phyloP scores from a whole-genome alignment of 768 basidiomycete genomes.

The Tricholoma sp. region DNA sequence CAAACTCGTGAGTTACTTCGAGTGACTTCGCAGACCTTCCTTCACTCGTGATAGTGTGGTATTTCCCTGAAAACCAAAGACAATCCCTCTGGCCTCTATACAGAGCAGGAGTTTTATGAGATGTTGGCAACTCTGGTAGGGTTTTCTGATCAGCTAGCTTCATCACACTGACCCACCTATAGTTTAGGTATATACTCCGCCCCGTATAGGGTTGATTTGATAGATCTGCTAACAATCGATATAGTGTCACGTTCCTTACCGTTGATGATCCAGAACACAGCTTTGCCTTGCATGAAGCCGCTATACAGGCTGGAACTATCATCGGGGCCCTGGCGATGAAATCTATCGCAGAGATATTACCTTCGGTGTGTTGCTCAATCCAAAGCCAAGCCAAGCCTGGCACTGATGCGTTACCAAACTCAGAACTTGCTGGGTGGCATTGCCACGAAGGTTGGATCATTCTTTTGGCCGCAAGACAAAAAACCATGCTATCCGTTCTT shows the following conservation, averaged over 20 bases:
- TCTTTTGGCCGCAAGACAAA: conserved; percentile 10
- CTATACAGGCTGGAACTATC: too few relatives aligned
- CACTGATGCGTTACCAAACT: too few relatives aligned
- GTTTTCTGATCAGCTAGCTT: not conserved
- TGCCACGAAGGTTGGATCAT: not conserved
- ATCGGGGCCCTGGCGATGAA: too few relatives aligned
- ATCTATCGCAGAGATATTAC: too few relatives aligned
- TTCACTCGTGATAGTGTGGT: conserved; percentile 26
- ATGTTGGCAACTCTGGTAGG: conserved; percentile 34
- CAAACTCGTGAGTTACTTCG: conserved; percentile 20
- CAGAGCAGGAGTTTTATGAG: conserved; percentile 42
- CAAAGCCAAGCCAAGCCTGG: not conserved
- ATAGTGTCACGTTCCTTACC: too few relatives aligned
- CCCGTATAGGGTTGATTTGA: not conserved
- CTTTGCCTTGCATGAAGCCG: too few relatives aligned
- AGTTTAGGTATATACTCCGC: not conserved
- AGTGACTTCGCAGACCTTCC: too few relatives aligned
- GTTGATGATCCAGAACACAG: too few relatives aligned
- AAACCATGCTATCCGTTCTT: conserved; percentile 37
- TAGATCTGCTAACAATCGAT: too few relatives aligned
- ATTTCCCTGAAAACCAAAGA: conserved; percentile 41
- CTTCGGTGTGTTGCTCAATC: not conserved
- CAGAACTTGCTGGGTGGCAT: too few relatives aligned
- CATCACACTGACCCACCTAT: not conserved
- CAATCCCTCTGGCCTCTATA: conserved; percentile 39